Base-by-base conservation (phyloP, 2,329 filamentous ascomycete genomes). In the Epicoccum sorghinum region DNA sequence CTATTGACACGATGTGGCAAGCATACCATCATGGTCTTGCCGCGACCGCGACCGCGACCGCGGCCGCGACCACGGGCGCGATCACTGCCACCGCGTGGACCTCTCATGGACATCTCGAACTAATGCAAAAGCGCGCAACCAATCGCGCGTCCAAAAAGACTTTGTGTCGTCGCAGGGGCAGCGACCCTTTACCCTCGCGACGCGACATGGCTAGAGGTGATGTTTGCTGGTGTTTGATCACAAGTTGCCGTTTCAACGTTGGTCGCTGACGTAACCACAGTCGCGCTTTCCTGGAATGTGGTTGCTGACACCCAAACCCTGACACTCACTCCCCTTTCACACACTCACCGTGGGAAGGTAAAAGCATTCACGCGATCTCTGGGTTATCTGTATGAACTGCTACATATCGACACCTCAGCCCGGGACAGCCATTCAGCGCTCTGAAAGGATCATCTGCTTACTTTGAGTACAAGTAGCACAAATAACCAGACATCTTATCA, bases 71-170 rank as follows among this genome's bases (percentile, higher is more conserved):
- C 55, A 23, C 40, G 54, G 18, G 18, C 18, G 18, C 18, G 18
- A 18, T 18, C 18, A 18, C 18, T 18, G 33, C 57, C 52, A 14
- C 55, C 58, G 38, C 58, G 50, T 8, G 51, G 35, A 18, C 59
- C 65, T 52, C 62, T 69, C 59, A 59, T 39, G 18, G 64, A 64
- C 70, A 72, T 72, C 30, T 44, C 40, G 3, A 14, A 22, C 12
- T 7, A 29, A 22, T 8, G 10, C 3, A 3, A 23, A 18, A 39
- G 39, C 38, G 44, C 44, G 29, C 13, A 23, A 36, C 24, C 44
- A 45, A 41, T 4, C 9, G 45, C 29, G 25, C 37, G 30, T 8
- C 27, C 25, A 48, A 22, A 18, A 4, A 3, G 13, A 8, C 12
- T 3, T 33, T 25, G 13, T n/a, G 18, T 4, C 9, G 22, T 41